Conservation (phyloP, 495 filamentous ascomycete genomes). For the Xylaria longipes region DNA sequence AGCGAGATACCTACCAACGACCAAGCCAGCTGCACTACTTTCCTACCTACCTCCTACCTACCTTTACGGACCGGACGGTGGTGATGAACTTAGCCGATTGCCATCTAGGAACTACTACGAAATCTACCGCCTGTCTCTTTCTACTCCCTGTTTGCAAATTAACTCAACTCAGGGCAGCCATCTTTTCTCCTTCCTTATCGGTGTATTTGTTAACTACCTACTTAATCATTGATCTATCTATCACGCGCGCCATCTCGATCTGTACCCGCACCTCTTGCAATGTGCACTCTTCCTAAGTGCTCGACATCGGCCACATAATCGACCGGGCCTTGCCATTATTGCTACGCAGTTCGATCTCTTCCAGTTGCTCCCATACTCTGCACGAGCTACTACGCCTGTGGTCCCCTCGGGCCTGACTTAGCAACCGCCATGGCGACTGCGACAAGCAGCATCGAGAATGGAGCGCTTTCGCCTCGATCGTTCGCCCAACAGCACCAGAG, state of each 20-base stretch:
- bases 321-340: neutral
- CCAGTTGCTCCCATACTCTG: neutral
- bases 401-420: conserved; percentile 35
- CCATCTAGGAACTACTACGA: neutral
- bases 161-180: neutral
- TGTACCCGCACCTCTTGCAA: conserved; percentile 10
- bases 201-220: neutral
- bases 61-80: neutral
- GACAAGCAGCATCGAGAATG: conserved; percentile 35
- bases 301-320: conserved; percentile 10
- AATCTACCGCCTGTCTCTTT: neutral
- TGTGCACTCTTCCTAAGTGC: neutral
- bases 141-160: neutral
- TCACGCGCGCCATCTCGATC: conserved; percentile 1
- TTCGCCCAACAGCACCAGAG: conserved; percentile 55
- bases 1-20: too few species aligned
- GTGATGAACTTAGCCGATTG: neutral
- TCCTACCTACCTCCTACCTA: neutral
- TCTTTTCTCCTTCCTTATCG: neutral
- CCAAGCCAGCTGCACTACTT: too few species aligned
- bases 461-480: conserved; percentile 48
- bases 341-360: neutral
- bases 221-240: neutral
- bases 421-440: conserved; percentile 45
- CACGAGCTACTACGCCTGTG: neutral